Percentiles rank a stretch among this genome's conserved stretches.
Evolutionary conservation across 2,329 filamentous ascomycete genomes (phyloP).

Genomic region (Fusarium luffae): DNA sequence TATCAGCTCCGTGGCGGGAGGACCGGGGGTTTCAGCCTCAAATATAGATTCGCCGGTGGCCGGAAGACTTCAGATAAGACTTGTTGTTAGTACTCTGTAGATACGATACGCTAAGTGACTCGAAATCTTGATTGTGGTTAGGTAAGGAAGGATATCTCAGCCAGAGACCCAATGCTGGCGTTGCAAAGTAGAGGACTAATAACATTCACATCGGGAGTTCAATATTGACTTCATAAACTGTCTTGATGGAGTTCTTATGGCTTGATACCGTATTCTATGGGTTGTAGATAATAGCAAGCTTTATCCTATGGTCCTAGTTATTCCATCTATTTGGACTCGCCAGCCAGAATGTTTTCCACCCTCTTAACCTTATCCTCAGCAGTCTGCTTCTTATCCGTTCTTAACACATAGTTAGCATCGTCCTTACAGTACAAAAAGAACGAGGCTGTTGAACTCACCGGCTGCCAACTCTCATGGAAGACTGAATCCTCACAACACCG

Average conservation of each 20-base stretch:
- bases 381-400: conserved; percentile 87
- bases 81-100: not conserved
- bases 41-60: conserved; percentile 6
- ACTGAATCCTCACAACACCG: conserved; percentile 86
- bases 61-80: not conserved
- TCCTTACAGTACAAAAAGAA: not conserved
- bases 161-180: not conserved
- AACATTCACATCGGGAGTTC: not conserved
- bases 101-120: not conserved
- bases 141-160: not conserved
- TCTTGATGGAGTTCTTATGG: not conserved
- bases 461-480: conserved; percentile 86
- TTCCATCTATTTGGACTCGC: conserved; percentile 17
- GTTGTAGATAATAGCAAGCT: not conserved
- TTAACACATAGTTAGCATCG: conserved; percentile 43
- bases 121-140: not conserved
- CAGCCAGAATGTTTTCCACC: conserved; percentile 62
- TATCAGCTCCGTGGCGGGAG: conserved; percentile 9
- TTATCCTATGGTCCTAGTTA: too few relatives aligned
- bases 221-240: not conserved
- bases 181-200: not conserved
- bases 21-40: conserved; percentile 19
- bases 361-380: conserved; percentile 82
- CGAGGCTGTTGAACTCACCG: conserved; percentile 61
- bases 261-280: not conserved